A percentile compares a stretch with the other conserved stretches of the same genome.
Conservation (phyloP, 345 rosid species). For the Salix exigua region DNA sequence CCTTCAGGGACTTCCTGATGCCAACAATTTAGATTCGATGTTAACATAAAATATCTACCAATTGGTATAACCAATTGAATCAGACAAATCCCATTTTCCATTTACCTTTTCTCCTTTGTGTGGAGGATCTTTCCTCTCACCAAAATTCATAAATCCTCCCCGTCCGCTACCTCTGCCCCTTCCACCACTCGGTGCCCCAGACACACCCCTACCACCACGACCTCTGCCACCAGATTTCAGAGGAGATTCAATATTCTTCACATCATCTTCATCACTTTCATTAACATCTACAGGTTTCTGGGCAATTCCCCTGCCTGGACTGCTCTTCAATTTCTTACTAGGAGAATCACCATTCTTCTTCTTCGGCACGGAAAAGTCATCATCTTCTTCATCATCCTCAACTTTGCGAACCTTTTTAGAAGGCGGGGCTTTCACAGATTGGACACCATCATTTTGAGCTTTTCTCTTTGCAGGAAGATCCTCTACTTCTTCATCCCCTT, state of each 20-base stretch:
- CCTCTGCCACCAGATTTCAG: slow-evolving; percentile 71
- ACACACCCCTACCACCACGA: slow-evolving; percentile 73
- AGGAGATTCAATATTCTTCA: slow-evolving; percentile 50
- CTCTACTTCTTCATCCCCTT: slow-evolving; percentile 49
- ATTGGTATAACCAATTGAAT: not conserved
- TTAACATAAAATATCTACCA: slow-evolving; percentile 8
- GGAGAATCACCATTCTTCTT: slow-evolving; percentile 53
- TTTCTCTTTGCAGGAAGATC: slow-evolving; percentile 69
- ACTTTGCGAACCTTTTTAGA: slow-evolving; percentile 44
- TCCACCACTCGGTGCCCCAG: slow-evolving; percentile 59
- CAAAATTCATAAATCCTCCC: slow-evolving; percentile 89
- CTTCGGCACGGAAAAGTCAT: slow-evolving; percentile 53
- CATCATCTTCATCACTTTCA: slow-evolving; percentile 59
- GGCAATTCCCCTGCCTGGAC: slow-evolving; percentile 62
- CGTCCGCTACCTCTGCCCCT: slow-evolving; percentile 93
- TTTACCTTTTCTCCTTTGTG: slow-evolving; percentile 98
- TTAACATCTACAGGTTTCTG: slow-evolving; percentile 44
- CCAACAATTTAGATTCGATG: slow-evolving; percentile 18
- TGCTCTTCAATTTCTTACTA: slow-evolving; percentile 76
- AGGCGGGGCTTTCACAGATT: slow-evolving; percentile 44
- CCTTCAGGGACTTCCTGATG: slow-evolving; percentile 99
- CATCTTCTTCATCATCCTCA: slow-evolving; percentile 51
- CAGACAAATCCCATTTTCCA: not conserved
- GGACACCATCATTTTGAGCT: slow-evolving; percentile 31
- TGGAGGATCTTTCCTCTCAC: slow-evolving; percentile 97